Conservation (phyloP, 148 eudicot species). For the Amaranthus hypochondriacus region DNA sequence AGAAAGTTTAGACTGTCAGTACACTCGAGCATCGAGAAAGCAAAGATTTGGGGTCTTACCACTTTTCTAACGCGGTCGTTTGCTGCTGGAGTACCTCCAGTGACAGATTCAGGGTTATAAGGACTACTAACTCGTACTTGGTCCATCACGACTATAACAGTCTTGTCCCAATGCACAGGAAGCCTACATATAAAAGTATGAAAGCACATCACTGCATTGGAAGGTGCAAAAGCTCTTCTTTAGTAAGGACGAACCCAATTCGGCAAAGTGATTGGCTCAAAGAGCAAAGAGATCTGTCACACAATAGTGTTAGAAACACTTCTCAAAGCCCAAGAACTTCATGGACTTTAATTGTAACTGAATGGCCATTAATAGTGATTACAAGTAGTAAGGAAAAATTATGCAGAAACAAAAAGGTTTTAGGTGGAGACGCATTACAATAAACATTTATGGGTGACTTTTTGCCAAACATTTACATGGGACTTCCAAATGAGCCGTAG, state of each 20-base stretch:
- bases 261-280: neutral
- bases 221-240: neutral
- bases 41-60: constrained; percentile 40
- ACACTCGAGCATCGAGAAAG: neutral
- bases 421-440: too few relatives aligned
- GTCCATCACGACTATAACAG: constrained; percentile 86
- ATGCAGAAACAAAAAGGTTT: too few relatives aligned
- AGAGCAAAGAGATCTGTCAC: neutral
- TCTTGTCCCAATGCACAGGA: constrained; percentile 94
- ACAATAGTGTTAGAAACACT: too few relatives aligned
- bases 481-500: too few relatives aligned
- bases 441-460: too few relatives aligned
- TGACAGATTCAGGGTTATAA: constrained; percentile 82
- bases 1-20: neutral
- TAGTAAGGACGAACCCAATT: neutral
- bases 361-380: too few relatives aligned
- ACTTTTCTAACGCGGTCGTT: constrained; percentile 97
- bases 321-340: too few relatives aligned
- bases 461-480: too few relatives aligned
- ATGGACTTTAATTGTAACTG: too few relatives aligned
- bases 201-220: neutral
- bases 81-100: constrained; percentile 89
- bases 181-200: constrained; percentile 45
- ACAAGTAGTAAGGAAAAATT: too few relatives aligned
- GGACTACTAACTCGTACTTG: constrained; percentile 89